A percentile compares a stretch with the other conserved stretches of the same genome.
Evolutionary conservation across 371 early-diverging fungal species (phyloP).

Genomic region (Homolaphlyctis polyrhiza): DNA sequence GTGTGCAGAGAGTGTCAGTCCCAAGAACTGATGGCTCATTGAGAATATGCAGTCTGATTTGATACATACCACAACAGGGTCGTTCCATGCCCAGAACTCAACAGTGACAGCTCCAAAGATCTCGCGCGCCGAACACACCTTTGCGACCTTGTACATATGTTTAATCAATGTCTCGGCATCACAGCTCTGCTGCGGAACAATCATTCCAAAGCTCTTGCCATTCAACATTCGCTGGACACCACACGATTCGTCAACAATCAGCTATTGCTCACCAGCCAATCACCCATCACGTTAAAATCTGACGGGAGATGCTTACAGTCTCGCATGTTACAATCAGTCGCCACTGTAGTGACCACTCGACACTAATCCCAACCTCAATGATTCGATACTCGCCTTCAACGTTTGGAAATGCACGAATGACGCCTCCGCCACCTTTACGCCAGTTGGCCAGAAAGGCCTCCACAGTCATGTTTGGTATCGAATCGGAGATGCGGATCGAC

Average conservation of each 20-base stretch:
- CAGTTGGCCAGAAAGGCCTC: background rate
- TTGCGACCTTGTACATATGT: constrained; percentile 1
- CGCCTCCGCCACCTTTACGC: background rate
- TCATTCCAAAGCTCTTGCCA: background rate
- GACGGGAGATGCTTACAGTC: too few relatives aligned
- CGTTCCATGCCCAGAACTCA: constrained; percentile 5
- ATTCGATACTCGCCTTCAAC: background rate
- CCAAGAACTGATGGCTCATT: background rate
- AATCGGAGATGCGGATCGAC: background rate
- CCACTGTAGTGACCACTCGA: constrained; percentile 8
- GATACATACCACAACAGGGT: background rate
- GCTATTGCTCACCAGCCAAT: too few relatives aligned
- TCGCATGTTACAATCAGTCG: constrained; percentile 4
- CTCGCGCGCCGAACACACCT: constrained; percentile 5
- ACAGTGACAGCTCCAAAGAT: constrained; percentile 5
- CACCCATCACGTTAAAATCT: too few relatives aligned
- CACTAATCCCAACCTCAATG: constrained; percentile 2
- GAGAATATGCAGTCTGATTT: background rate
- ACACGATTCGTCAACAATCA: too few relatives aligned
- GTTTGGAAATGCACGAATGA: background rate
- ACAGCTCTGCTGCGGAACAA: constrained; percentile 7
- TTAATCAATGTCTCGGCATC: background rate
- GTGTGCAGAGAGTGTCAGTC: background rate
- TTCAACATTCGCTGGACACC: background rate
- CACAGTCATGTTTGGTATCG: background rate